Evolutionary conservation across 805 yeast species (phyloP).

Genomic region (Saccharomycopsis lassenensis): DNA sequence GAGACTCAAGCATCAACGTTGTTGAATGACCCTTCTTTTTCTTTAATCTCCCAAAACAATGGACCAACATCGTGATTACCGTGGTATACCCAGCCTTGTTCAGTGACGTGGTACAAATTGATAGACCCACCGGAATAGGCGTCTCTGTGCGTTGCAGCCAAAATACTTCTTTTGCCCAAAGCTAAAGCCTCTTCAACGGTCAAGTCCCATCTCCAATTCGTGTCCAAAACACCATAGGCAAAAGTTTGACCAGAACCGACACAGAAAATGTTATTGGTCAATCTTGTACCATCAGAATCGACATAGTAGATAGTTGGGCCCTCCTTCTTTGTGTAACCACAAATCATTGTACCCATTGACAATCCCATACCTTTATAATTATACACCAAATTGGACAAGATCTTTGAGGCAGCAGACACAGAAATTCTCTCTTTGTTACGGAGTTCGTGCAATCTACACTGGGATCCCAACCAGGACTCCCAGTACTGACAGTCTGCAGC

Average conservation of each 20-base stretch:
- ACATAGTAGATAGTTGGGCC: conserved; percentile 95
- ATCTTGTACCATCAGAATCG: conserved; percentile 93
- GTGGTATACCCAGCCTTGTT: conserved; percentile 89
- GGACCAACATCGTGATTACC: conserved; percentile 92
- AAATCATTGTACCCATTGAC: conserved; percentile 98
- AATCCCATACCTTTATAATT: conserved; percentile 96
- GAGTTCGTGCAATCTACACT: conserved; percentile 89
- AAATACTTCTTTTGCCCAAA: conserved; percentile 87
- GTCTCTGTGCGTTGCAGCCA: conserved; percentile 98
- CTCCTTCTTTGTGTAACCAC: conserved; percentile 92
- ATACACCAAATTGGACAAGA: conserved; percentile 80
- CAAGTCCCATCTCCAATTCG: conserved; percentile 86
- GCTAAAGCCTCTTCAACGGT: conserved; percentile 88
- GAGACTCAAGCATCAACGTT: conserved; percentile 46
- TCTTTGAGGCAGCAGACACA: conserved; percentile 95
- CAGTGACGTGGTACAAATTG: conserved; percentile 86
- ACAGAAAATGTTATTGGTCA: conserved; percentile 90
- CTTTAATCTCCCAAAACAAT: conserved; percentile 85
- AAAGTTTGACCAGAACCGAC: conserved; percentile 99
- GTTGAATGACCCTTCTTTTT: conserved; percentile 78
- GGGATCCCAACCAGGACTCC: conserved; percentile 98
- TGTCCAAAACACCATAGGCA: conserved; percentile 95
- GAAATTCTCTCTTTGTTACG: conserved; percentile 91
- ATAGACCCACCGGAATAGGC: conserved; percentile 97
- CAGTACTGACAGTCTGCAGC: conserved; percentile 99